Percentiles rank a stretch among this genome's conserved stretches.
phyloP scores from a whole-genome alignment of 2,329 filamentous ascomycete genomes.

The Alternaria panax region DNA sequence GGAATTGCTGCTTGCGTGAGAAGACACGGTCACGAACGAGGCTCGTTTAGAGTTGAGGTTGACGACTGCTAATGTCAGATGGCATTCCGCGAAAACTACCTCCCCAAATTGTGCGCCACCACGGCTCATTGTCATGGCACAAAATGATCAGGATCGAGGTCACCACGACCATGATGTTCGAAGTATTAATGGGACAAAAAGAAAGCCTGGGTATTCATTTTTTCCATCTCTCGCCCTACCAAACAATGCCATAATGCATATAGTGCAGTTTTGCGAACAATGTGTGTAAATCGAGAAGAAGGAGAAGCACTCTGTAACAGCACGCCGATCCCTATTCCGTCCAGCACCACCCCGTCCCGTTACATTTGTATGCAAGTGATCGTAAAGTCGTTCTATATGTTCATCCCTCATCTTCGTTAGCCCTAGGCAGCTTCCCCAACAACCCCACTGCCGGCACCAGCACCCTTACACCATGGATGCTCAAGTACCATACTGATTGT shows the following conservation, averaged over 20 bases:
- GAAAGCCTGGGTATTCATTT: not conserved
- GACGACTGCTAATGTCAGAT: not conserved
- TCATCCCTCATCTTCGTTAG: not conserved
- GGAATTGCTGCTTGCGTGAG: slow-evolving; percentile 6
- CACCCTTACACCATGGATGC: slow-evolving; percentile 76
- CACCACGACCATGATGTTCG: not conserved
- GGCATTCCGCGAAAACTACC: not conserved
- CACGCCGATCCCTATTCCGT: not conserved
- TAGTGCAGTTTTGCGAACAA: slow-evolving; percentile 1
- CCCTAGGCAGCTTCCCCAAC: not conserved
- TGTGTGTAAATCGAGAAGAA: not conserved
- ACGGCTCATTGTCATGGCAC: not conserved
- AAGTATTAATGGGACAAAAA: not conserved
- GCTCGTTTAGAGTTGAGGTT: not conserved
- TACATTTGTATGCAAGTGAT: slow-evolving; percentile 3
- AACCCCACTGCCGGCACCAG: slow-evolving; percentile 1
- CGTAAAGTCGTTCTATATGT: slow-evolving; percentile 12
- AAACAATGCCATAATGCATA: not conserved
- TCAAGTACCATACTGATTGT: slow-evolving; percentile 88
- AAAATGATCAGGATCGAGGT: not conserved
- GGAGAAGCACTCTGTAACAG: not conserved
- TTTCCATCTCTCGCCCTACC: slow-evolving; percentile 2
- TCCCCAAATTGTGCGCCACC: not conserved
- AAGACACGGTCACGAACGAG: not conserved
- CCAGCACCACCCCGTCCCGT: not conserved